Evolutionary conservation across 2,329 filamentous ascomycete genomes (phyloP), one percentile per base, ranked within the genome.

Genomic region (Claviceps purpurea): DNA sequence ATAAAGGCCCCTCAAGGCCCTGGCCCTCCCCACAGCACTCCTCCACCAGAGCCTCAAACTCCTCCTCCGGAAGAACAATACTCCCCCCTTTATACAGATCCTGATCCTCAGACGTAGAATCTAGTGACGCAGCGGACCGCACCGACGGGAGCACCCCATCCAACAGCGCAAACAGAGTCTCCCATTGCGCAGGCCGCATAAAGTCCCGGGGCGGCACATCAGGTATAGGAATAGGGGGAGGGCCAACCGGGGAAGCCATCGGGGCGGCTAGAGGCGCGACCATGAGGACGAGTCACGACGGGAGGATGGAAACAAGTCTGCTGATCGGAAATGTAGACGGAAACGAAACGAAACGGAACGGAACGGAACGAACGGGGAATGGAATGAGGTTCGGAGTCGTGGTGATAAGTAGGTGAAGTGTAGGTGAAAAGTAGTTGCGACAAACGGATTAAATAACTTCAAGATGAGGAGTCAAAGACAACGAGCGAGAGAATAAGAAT

Each of bases 121-220:
- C 26, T 7, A 30, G 26, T 14, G 54, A 47, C 11, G 51, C 49
- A 5, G 70, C 66, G 14, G 70, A 62, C 20, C 70, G 72, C 55
- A 87, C 71, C 20, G 81, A 74, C 2, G 84, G 82, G 37, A 87
- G 66, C 18, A 79, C 65, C n/a, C 74, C 76, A 56, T 82, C 78
- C 42, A 81, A 63, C 6, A 82, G 64, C 2, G 78, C 69, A 57
- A 74, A 69, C 43, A 82, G 60, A 2, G 75, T 73, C 41, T 69
- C 62, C 79, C 79, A 82, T 65, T 80, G 74, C 18, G 66, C 62
- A 48, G 70, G 65, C 42, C 64, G 68, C 59, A 76, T 73, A 60
- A 71, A 74, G 55, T 65, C 59, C 43, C 52, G 44, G 38, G 61
- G 41, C 30, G 65, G 66, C 46, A 54, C 51, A 3, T 58, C 54